These are phyloP conservation scores for Triangularia setosa DNA, from an alignment of 2,329 filamentous ascomycete genomes.

Conservation along the genomic window DNA sequence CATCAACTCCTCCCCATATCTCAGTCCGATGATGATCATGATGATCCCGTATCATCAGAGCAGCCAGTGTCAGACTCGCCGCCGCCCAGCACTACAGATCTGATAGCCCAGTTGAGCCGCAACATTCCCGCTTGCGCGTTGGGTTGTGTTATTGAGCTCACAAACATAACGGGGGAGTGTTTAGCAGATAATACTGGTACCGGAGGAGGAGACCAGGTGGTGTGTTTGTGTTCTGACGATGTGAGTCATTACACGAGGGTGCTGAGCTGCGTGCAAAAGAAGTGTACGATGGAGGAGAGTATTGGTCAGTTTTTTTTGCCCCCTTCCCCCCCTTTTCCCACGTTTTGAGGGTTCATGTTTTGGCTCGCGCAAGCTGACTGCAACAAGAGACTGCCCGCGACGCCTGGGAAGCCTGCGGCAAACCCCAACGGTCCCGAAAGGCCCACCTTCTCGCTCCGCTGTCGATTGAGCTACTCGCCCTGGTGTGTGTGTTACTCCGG, in stretches of 20 bases:
- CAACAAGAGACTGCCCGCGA: conserved; percentile 30
- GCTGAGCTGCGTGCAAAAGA: background rate
- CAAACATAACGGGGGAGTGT: background rate
- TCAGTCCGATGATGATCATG: too few species aligned
- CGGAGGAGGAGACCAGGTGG: background rate
- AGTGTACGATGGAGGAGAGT: conserved; percentile 3
- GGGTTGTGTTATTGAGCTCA: background rate
- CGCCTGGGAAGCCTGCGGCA: conserved; percentile 33
- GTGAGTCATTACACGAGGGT: background rate
- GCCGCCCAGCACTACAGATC: background rate
- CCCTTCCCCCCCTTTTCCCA: too few species aligned
- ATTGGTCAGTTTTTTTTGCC: conserved; percentile 1
- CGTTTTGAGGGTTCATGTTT: too few species aligned
- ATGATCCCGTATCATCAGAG: too few species aligned
- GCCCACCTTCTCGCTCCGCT: conserved; percentile 33
- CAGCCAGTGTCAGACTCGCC: too few species aligned
- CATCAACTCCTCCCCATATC: background rate
- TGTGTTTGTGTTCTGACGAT: background rate
- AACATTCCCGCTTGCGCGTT: background rate
- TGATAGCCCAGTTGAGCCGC: background rate
- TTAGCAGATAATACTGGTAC: background rate
- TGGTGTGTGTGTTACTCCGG: conserved; percentile 34
- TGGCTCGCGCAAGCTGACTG: conserved; percentile 3
- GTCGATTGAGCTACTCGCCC: conserved; percentile 35
- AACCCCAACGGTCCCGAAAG: conserved; percentile 31